Percentiles rank a stretch among this genome's conserved stretches.
Evolutionary conservation across 306 rosid species (phyloP).

Genomic region (Arachis hypogaea): DNA sequence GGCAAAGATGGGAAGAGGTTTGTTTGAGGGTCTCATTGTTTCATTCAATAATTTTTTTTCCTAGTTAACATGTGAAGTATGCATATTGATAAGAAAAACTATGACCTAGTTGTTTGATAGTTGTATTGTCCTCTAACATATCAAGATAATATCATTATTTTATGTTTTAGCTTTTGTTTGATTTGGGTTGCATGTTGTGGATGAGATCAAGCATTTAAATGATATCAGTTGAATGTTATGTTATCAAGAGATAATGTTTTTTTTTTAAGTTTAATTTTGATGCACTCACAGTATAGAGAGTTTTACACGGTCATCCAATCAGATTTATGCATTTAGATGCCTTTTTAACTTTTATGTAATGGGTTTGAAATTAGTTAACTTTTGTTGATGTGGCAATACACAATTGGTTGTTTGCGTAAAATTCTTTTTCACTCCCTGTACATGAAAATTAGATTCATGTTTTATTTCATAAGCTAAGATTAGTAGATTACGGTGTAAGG

Average conservation of each 20-base stretch:
- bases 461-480: too few relatives aligned
- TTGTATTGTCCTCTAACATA: conserved; percentile 7
- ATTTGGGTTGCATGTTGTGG: conserved; percentile 21
- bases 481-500: too few relatives aligned
- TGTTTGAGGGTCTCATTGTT: conserved; percentile 36
- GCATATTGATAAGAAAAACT: conserved; percentile 14
- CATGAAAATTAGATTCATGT: background rate
- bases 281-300: too few relatives aligned
- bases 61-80: conserved; percentile 29
- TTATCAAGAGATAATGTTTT: background rate
- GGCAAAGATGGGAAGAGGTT: conserved; percentile 79
- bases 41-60: conserved; percentile 25
- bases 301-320: too few relatives aligned
- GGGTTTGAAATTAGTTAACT: too few relatives aligned
- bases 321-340: too few relatives aligned
- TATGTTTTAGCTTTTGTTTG: background rate
- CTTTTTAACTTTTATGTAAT: too few relatives aligned
- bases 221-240: background rate
- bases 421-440: too few relatives aligned
- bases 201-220: background rate
- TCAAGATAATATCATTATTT: background rate
- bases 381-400: too few relatives aligned
- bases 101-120: background rate
- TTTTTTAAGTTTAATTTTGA: background rate
- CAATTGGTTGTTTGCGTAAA: too few relatives aligned